Evolutionary conservation across 2,329 filamentous ascomycete species (phyloP), one percentile per base, ranked within the genome.

Genomic region (Alternaria gaisen): DNA sequence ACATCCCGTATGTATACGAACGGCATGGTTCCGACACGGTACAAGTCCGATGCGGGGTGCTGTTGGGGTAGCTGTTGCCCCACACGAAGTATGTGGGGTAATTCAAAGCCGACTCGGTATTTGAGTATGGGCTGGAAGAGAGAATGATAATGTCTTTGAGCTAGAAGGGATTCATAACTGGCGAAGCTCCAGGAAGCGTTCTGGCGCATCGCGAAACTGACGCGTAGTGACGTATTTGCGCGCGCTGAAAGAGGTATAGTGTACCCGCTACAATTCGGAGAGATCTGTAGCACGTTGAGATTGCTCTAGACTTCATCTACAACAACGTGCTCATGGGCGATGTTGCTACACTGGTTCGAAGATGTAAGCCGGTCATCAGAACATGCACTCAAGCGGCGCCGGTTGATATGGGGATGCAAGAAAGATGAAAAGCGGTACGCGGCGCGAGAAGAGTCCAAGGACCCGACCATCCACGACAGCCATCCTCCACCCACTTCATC

Each of bases 51-150:
- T 60, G 53, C 46, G 57, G 57, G 57, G 52, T 50, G 24, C 28
- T 43, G 26, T 51, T 40, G 52, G 52, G 38, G 53, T 60, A 60
- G 26, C 22, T 38, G 5, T 34, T 44, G 57, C 57, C 57, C 57
- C 57, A 56, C 57, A 60, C 48, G 22, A 51, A 8, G 24, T 12
- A 26, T 51, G 40, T 46, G 53, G 57, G 57, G 57, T 56, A 46
- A 36, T 20, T 12, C 22, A 53, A 38, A 53, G 46, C 30, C 46
- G 36, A 34, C 9, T 53, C 34, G 50, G 34, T 41, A 52, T 50
- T 50, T 38, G 14, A 9, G 10, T 3, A 24, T 38, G 18, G 18
- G 18, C 12, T 48, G 22, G 18, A 10, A 16, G 20, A 4, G 7
- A 38, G 34, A 9, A 4, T 22, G 5, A 1, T 12, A 3, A 16